phyloP scores from a whole-genome alignment of 805 yeast species.

The Suhomyces tanzawaensis region DNA sequence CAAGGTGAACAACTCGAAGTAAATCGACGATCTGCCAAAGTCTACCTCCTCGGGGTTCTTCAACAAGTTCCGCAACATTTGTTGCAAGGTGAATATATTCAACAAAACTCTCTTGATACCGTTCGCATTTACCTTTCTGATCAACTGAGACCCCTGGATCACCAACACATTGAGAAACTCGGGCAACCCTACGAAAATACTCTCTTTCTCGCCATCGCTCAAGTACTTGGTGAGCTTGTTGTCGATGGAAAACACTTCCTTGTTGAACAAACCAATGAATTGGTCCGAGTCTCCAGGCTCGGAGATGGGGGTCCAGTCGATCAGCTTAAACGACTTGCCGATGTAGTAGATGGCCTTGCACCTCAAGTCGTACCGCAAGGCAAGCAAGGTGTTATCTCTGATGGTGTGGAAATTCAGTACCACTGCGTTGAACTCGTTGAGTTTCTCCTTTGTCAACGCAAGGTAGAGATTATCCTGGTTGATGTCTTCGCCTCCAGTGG shows the following conservation, averaged over 20 bases:
- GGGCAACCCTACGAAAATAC: slow-evolving; percentile 47
- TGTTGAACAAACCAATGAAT: slow-evolving; percentile 49
- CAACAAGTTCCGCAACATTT: slow-evolving; percentile 60
- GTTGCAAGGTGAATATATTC: slow-evolving; percentile 66
- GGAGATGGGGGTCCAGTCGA: slow-evolving; percentile 49
- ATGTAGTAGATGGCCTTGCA: slow-evolving; percentile 52
- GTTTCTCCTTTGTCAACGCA: slow-evolving; percentile 30
- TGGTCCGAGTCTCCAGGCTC: slow-evolving; percentile 63
- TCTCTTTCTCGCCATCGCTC: slow-evolving; percentile 29
- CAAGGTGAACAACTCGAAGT: slow-evolving; percentile 54
- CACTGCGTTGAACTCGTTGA: slow-evolving; percentile 35
- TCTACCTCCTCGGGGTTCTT: slow-evolving; percentile 51
- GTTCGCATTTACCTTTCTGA: slow-evolving; percentile 50
- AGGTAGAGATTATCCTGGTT: slow-evolving; percentile 28
- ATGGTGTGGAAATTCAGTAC: slow-evolving; percentile 34
- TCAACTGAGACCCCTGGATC: slow-evolving; percentile 50
- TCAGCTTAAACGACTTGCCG: slow-evolving; percentile 45
- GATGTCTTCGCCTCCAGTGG: slow-evolving; percentile 16
- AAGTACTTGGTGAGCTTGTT: slow-evolving; percentile 37
- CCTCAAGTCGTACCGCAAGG: slow-evolving; percentile 58
- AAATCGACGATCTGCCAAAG: slow-evolving; percentile 50
- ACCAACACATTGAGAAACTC: slow-evolving; percentile 49
- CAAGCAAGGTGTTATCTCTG: slow-evolving; percentile 38
- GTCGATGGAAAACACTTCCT: slow-evolving; percentile 46
- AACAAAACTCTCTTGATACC: slow-evolving; percentile 60